These are phyloP conservation scores for Saccharomycopsis malanga DNA, from an alignment of 805 yeast genomes.

Conservation along the genomic window DNA sequence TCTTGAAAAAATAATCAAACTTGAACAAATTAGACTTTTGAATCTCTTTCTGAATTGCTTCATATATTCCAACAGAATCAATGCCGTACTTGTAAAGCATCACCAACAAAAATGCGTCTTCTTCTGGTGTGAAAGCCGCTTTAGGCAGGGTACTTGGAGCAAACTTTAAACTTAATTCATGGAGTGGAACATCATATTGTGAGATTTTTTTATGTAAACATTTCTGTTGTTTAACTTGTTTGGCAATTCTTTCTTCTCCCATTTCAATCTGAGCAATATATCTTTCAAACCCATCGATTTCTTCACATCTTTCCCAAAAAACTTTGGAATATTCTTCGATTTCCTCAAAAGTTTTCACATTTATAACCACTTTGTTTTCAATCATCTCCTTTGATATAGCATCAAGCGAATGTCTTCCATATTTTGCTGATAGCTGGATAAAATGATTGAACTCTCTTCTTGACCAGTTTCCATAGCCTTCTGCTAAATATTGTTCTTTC, in stretches of 20 bases:
- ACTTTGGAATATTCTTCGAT: conserved; percentile 67
- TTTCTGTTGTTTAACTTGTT: conserved; percentile 64
- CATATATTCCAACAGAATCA: conserved; percentile 73
- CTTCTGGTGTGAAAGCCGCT: conserved; percentile 76
- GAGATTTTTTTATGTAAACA: conserved; percentile 69
- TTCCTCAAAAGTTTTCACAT: conserved; percentile 62
- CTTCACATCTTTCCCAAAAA: conserved; percentile 74
- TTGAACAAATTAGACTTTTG: conserved; percentile 70
- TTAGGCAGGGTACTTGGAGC: conserved; percentile 66
- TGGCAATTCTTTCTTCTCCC: conserved; percentile 79
- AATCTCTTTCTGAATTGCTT: conserved; percentile 66
- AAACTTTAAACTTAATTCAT: conserved; percentile 61
- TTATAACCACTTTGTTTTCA: conserved; percentile 38
- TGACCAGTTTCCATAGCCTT: conserved; percentile 79
- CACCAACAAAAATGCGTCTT: conserved; percentile 79
- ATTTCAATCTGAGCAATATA: conserved; percentile 73
- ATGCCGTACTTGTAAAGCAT: conserved; percentile 76
- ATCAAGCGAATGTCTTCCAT: conserved; percentile 69
- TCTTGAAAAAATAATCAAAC: conserved; percentile 81
- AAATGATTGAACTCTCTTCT: conserved; percentile 84
- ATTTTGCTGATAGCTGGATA: conserved; percentile 62
- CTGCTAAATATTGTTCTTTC: conserved; percentile 48
- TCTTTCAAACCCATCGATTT: conserved; percentile 85
- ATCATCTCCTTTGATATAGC: conserved; percentile 68
- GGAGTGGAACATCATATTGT: conserved; percentile 66